phyloP scores from a whole-genome alignment of 1,284 basidiomycete genomes.

The Ganoderma lingzhi region DNA sequence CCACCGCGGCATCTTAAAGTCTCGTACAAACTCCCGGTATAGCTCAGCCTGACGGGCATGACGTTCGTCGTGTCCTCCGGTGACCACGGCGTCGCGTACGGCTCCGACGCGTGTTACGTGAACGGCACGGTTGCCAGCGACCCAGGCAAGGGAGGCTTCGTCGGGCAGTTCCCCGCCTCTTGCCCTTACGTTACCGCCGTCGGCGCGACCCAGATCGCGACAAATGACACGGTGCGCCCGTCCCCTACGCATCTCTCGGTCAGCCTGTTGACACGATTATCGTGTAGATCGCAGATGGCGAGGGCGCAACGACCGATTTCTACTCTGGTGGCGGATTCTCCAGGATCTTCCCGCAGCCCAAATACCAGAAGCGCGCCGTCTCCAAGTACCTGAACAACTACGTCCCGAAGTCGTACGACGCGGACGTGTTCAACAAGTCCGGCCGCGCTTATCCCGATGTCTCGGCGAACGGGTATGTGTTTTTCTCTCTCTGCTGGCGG shows the following conservation, averaged over 20 bases:
- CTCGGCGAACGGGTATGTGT: constrained; percentile 42
- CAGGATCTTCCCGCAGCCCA: constrained; percentile 47
- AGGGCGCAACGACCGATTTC: constrained; percentile 30
- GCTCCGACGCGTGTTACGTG: constrained; percentile 42
- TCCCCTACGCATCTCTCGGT: neutral
- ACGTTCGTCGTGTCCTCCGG: constrained; percentile 63
- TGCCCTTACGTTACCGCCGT: constrained; percentile 38
- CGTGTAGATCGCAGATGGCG: constrained; percentile 3
- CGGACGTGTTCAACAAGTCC: constrained; percentile 28
- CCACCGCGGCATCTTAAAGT: neutral
- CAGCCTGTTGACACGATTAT: neutral
- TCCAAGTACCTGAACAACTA: constrained; percentile 39
- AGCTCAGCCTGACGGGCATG: constrained; percentile 52
- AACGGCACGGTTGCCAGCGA: constrained; percentile 27
- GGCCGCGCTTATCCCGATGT: constrained; percentile 56
- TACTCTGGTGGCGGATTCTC: constrained; percentile 55
- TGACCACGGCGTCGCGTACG: constrained; percentile 59
- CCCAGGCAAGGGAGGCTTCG: constrained; percentile 40
- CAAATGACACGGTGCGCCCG: constrained; percentile 27
- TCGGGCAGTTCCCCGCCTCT: constrained; percentile 32
- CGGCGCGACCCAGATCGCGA: constrained; percentile 34
- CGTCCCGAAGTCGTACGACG: constrained; percentile 45
- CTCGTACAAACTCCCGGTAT: neutral
- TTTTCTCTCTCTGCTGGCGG: neutral
- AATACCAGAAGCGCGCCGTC: constrained; percentile 47